Base-by-base conservation (phyloP, 352 stramenopile species). In the Phytophthora idaei region DNA sequence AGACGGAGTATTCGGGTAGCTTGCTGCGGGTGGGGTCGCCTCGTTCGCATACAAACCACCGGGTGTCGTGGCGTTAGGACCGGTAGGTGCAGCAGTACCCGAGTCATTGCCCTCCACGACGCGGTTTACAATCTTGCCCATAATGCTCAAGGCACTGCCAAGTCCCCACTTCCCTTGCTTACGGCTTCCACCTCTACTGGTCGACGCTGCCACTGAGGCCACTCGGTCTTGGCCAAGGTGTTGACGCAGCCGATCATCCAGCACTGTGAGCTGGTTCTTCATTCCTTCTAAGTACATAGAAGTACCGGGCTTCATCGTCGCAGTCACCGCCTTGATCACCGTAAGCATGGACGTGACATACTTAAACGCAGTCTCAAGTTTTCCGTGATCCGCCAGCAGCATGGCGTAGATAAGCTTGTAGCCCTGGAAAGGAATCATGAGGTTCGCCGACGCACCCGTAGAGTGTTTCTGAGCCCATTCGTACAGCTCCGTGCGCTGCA, bases 321-420 rank as follows among this genome's bases (percentile, higher is more conserved):
- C 74, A 15, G 74, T 93, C 64, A 92, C 80, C 5, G 71, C 70
- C 42, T 88, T 85, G 44, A 96, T 85, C 17, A 90, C 75, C n/a
- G 71, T 80, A 15, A 94, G 67, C 89, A 96, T 96, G 14, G 87
- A 83, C 50, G 82, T 90, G 55, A 96, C 87, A 57, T 96, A 96
- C 69, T 92, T 93, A 71, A 94, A 95, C 17, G 89, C 76, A 12
- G 81, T 88, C 57, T 94, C 87, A 9, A 93, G 67, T 67, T 92
- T 93, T 34, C 89, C 89, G 62, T 92, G 81, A 64, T 96, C 89
- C 0, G 87, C 89, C 29, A 96, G 62, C 28, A 93, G 71, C 84
- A 94, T 94, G 25, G 89, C 84, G 57, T 96, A 91, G 56, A 96
- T 94, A 34, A 95, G 71, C 64, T 96, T 96, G 76, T 95, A 96